A percentile compares a stretch with the other conserved stretches of the same genome.
These are phyloP conservation scores for Eruca vesicaria DNA, from an alignment of 441 rosid genomes.

Conservation along the genomic window DNA sequence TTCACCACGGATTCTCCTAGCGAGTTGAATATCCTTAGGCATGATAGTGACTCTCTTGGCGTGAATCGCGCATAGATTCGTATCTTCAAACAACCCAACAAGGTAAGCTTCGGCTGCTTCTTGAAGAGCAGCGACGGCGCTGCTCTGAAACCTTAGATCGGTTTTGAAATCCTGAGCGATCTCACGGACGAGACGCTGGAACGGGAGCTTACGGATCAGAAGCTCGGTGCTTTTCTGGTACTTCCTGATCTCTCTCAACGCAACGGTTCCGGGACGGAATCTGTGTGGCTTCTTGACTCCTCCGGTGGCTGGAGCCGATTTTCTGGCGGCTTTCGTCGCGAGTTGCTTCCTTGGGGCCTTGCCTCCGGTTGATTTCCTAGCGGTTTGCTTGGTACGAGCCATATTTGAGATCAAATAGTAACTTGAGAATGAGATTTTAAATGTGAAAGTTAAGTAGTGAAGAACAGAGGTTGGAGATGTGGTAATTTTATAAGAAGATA, in stretches of 20 bases:
- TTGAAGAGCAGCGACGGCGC: constrained; percentile 35
- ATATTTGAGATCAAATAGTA: constrained; percentile 15
- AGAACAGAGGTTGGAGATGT: not conserved
- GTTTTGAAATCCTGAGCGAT: constrained; percentile 69
- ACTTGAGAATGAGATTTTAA: not conserved
- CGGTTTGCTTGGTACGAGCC: constrained; percentile 71
- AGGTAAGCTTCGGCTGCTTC: constrained; percentile 31
- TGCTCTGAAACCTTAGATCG: constrained; percentile 60
- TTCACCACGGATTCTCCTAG: constrained; percentile 33
- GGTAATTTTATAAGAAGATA: constrained; percentile 10
- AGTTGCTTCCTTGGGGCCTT: constrained; percentile 60
- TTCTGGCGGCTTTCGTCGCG: constrained; percentile 59
- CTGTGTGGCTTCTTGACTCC: constrained; percentile 71
- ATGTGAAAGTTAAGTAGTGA: not conserved
- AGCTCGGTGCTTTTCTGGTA: constrained; percentile 69
- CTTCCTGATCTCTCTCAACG: constrained; percentile 53
- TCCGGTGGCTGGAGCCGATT: constrained; percentile 67
- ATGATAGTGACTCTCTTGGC: constrained; percentile 30
- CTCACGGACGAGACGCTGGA: constrained; percentile 49
- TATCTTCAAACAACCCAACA: constrained; percentile 31
- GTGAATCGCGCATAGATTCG: constrained; percentile 33
- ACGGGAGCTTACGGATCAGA: constrained; percentile 56
- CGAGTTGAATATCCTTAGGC: constrained; percentile 35
- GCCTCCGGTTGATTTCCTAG: constrained; percentile 43
- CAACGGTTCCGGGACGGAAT: constrained; percentile 60